Base-by-base conservation (phyloP, 2,329 filamentous ascomycete genomes). In the Epichloe sylvatica region DNA sequence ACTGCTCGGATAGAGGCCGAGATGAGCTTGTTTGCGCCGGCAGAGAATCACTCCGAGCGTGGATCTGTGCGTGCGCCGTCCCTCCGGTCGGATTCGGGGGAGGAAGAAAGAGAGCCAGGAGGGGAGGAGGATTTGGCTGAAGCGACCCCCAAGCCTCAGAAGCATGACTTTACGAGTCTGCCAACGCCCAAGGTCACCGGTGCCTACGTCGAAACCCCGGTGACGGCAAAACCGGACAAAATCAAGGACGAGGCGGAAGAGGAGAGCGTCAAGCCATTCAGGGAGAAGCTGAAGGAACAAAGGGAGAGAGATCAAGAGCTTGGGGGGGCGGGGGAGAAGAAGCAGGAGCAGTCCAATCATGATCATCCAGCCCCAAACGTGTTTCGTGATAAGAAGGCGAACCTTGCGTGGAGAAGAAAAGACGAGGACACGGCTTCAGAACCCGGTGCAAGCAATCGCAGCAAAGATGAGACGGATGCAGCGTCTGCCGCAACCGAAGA, bases 201-300 rank as follows among this genome's bases (percentile, higher is more conserved):
- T 0, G 77, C 77, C 3, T 80, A 73, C 52, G 69, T 80, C 9
- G 75, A 79, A 49, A 79, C 77, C 2, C 76, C 77, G 1, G 70
- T 68, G 7, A 74, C 73, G 4, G 59, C 67, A 40, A 71, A 67
- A 54, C 60, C 65, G 8, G 67, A 69, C 43, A 67, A 61, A 39
- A 45, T 54, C 13, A 56, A 59, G 5, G 23, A 52, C 2, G 51
- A 49, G 35, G 33, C 45, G 21, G 36, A 11, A 17, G 23, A 45
- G 3, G 15, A 36, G 25, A 23, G 13, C 9, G 34, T 52, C 39
- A 50, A 52, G 39, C 25, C 51, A 9, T 47, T 52, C 30, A 42
- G 15, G 7, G 47, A 52, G 35, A 57, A 57, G 30, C 54, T 57
- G 7, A 53, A 56, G 33, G 50, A 53, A 21, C 48, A 52, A 25